Percentiles rank a stretch among this genome's conserved stretches.
Conservation (phyloP, 192 early-diverging fungal species). For the Chytriomyces sp. region DNA sequence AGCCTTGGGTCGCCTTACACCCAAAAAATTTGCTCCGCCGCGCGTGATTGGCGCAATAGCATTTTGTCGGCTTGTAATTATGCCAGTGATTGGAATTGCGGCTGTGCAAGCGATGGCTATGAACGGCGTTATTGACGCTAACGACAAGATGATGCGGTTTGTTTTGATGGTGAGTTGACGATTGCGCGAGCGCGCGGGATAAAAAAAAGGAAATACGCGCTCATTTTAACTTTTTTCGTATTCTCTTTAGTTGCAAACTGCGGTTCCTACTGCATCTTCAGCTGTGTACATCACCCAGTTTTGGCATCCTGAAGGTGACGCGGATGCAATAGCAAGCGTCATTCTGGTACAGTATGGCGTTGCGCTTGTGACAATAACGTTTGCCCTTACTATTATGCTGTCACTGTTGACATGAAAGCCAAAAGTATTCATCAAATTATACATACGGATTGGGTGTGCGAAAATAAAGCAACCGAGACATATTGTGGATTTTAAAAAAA, state of each 20-base stretch:
- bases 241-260: constrained; percentile 27
- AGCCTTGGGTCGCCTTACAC: constrained; percentile 39
- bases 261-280: constrained; percentile 42
- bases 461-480: too few species aligned
- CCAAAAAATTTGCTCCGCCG: constrained; percentile 29
- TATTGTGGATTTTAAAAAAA: too few species aligned
- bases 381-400: constrained; percentile 20
- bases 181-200: not conserved
- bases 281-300: constrained; percentile 44
- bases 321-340: constrained; percentile 44
- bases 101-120: constrained; percentile 30
- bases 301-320: constrained; percentile 43
- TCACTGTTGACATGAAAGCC: constrained; percentile 1
- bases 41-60: constrained; percentile 30
- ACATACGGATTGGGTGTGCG: too few species aligned
- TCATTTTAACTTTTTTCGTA: not conserved
- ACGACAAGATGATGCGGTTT: constrained; percentile 50
- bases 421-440: not conserved
- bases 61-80: constrained; percentile 32
- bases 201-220: not conserved
- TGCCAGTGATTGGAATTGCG: constrained; percentile 44
- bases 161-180: constrained; percentile 42
- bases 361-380: constrained; percentile 26
- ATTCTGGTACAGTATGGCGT: constrained; percentile 40
- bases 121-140: constrained; percentile 20